Evolutionary conservation across 768 basidiomycete genomes (phyloP), one percentile per base, ranked within the genome.

Genomic region (Asterophora parasitica): DNA sequence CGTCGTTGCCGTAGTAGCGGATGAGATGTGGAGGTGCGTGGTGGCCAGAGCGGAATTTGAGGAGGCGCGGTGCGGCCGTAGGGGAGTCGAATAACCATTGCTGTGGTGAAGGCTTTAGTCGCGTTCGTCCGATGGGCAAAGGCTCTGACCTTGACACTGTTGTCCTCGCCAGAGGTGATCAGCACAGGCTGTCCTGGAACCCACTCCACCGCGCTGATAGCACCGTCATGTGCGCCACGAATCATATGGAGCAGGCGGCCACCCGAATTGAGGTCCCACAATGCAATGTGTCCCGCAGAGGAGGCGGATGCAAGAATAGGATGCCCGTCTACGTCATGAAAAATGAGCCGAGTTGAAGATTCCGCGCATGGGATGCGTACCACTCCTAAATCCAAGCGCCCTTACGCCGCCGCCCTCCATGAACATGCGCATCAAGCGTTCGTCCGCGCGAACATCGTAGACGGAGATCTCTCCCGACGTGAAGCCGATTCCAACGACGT

Each of bases 1-100:
- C 96, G 59, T 99, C 95, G n/a, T 88, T 83, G 10, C 94, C 95
- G 63, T 96, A 97, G 65, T 92, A 97, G 46, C 94, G 78, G 41
- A 99, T 91, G 15, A 93, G 74, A 61, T 93, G 86, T 0, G 93
- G 93, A 13, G 96, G 92, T 0, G 82, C 76, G 54, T 88, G 88
- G 59, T 99, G 96, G 30, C 96, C 96, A 0, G 91, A 86, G 38
- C 96, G 81, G 64, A 81, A 91, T 71, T 97, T 98, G 19, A 97
- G 77, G 9, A 98, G 71, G 46, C 91, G 79, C 1, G 96, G 95
- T 17, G 88, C 72, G 1, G 86, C 74, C 0, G 88, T 87, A 0
- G 92, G 91, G 0, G 93, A 89, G 59, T 98, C 96, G 58, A 95
- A 94, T 16, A 95, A 62, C 94, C 95, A 98, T 93, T 99, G 94